Base-by-base conservation (phyloP, 163 green algal species). In the Chlamydomonas reinhardtii region DNA sequence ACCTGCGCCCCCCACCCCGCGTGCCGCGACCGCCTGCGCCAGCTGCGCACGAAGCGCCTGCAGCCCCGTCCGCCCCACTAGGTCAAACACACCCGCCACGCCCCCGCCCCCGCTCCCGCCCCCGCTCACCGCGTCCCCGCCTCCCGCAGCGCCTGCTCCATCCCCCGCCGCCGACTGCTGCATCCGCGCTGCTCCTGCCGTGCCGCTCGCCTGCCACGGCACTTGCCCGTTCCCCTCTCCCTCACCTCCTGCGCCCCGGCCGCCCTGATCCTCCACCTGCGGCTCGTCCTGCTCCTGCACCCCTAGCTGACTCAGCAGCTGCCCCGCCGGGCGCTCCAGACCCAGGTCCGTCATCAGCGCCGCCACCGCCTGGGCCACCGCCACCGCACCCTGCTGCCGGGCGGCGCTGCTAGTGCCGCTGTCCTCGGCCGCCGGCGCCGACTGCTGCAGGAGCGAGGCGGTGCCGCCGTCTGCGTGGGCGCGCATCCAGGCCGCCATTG, bases 301-400 rank as follows among this genome's bases (percentile, higher is more conserved):
- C 48, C 48, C 48, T 17, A 83, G 62, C 76, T 83, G 76, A 15
- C 6, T 24, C 19, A 15, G 4, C 61, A 83, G 29, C n/a, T 39
- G 17, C 20, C 14, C 37, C 4, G 76, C 76, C 8, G 76, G 35
- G 14, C 4, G 29, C 25, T 59, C 6, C 37, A 84, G 25, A 17
- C 65, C 76, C 43, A 84, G 64, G 29, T 84, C 64, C n/a, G 15
- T 0, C 64, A 84, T 65, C 34, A 84, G 65, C 19, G 69, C 32
- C 69, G 34, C 69, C 31, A 34, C 34, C 32, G 34, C 20, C 22
- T 35, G 32, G n/a, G 20, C 71, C 37, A 61, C 37, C 8, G 20
- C 3, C 71, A 48, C 4, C 48, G 11, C 39, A n/a, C 48, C 19
- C 4, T 56, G 73, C 73, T 56, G 73, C 73, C 14, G 48, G 11